Conservation (phyloP, 1,284 basidiomycete genomes). For the Moesziomyces globuligerus region DNA sequence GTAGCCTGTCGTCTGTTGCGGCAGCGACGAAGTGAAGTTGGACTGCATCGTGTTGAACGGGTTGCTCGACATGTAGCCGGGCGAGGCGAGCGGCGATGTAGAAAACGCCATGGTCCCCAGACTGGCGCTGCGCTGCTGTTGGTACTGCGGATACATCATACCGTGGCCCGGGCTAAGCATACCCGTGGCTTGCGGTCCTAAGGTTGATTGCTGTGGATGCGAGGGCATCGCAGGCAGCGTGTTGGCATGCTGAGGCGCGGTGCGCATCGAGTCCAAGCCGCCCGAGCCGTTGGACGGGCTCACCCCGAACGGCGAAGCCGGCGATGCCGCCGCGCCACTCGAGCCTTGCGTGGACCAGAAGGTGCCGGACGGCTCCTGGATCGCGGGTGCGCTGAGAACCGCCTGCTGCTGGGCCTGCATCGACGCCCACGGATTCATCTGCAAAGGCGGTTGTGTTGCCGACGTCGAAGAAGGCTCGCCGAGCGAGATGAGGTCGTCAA, state of each 20-base stretch:
- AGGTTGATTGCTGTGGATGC: constrained; percentile 3
- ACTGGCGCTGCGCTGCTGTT: constrained; percentile 36
- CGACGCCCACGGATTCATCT: constrained; percentile 50
- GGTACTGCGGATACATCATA: constrained; percentile 30
- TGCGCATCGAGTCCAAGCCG: constrained; percentile 10
- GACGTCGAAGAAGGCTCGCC: constrained; percentile 16
- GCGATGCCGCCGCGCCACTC: constrained; percentile 2
- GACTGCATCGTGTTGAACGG: constrained; percentile 31
- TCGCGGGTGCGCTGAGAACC: constrained; percentile 38
- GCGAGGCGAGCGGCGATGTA: constrained; percentile 29
- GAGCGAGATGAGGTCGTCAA: constrained; percentile 51
- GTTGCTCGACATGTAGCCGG: constrained; percentile 13
- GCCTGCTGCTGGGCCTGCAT: constrained; percentile 45
- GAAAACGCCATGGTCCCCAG: constrained; percentile 48
- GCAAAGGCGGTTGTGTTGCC: constrained; percentile 34
- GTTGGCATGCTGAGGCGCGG: constrained; percentile 27
- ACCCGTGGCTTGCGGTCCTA: constrained; percentile 18
- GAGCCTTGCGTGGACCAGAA: constrained; percentile 26
- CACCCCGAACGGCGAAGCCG: constrained; percentile 13
- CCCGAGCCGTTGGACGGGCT: constrained; percentile 19
- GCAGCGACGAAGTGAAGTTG: constrained; percentile 6
- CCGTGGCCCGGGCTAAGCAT: constrained; percentile 28
- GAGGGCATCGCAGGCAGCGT: constrained; percentile 9
- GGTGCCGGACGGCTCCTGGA: constrained; percentile 33
- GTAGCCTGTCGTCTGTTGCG: constrained; percentile 14